phyloP scores from a whole-genome alignment of 768 basidiomycete genomes.

The Strobilomyces confusus region DNA sequence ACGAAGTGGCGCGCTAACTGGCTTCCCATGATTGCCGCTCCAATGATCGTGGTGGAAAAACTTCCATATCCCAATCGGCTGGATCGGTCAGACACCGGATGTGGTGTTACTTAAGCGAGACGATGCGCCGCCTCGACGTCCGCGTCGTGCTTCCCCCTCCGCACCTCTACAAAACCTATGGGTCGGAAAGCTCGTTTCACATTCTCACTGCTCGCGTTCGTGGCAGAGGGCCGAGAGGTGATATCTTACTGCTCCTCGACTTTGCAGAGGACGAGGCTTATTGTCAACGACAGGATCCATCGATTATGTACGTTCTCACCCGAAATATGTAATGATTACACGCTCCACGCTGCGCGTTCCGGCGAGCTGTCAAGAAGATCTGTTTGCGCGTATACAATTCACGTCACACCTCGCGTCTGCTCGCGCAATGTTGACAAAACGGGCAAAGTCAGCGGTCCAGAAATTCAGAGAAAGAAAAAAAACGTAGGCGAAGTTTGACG shows the following conservation, averaged over 20 bases:
- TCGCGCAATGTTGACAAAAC: too few species aligned
- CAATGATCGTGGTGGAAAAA: neutral
- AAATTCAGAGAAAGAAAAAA: slow-evolving; percentile 1
- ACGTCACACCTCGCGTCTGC: slow-evolving; percentile 12
- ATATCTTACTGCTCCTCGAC: neutral
- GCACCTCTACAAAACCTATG: too few species aligned
- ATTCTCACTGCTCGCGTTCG: neutral
- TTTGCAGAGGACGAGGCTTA: neutral
- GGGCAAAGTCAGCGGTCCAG: neutral
- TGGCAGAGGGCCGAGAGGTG: neutral
- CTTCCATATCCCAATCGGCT: neutral
- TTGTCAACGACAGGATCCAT: neutral
- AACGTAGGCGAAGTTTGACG: neutral
- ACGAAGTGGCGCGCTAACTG: neutral
- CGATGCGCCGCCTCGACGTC: neutral
- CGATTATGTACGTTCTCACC: neutral
- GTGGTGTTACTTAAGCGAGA: neutral
- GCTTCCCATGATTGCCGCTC: neutral
- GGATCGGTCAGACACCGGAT: neutral
- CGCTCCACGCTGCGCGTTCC: slow-evolving; percentile 16
- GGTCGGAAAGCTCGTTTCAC: too few species aligned
- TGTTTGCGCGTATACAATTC: neutral
- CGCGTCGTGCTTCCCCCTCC: too few species aligned
- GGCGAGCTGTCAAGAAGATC: neutral
- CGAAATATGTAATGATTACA: neutral